Percentiles rank a stretch among this genome's conserved stretches.
Evolutionary conservation across 148 eudicot genomes (phyloP).

Genomic region (Rhododendron simsii): DNA sequence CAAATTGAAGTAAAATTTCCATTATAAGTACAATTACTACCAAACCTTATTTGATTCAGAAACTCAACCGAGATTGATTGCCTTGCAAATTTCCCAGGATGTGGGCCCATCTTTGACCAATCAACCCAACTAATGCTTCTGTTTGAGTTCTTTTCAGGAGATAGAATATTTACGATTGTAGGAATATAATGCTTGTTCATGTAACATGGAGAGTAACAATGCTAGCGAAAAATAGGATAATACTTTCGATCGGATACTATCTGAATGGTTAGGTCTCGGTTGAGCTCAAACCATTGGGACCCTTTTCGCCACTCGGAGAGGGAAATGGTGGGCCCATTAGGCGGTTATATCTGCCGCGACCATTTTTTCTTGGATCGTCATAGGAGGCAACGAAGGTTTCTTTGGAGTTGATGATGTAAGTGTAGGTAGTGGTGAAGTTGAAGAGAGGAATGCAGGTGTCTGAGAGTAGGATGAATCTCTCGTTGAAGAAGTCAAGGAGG

Average conservation of each 20-base stretch:
- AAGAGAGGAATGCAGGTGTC: conserved; percentile 65
- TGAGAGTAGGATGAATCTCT: conserved; percentile 71
- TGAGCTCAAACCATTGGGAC: conserved; percentile 86
- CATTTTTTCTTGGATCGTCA: conserved; percentile 44
- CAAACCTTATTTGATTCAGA: conserved; percentile 20
- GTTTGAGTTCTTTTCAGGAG: conserved; percentile 35
- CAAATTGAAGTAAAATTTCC: conserved; percentile 26
- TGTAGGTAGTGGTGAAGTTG: conserved; percentile 59
- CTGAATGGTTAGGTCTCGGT: conserved; percentile 43
- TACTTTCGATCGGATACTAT: conserved; percentile 47
- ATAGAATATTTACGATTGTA: conserved; percentile 46
- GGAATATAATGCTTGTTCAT: conserved; percentile 85
- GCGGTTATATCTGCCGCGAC: conserved; percentile 72
- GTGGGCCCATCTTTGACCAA: conserved; percentile 49
- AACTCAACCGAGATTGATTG: conserved; percentile 20
- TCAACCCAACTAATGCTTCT: conserved; percentile 49
- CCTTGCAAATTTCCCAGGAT: conserved; percentile 30
- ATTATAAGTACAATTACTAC: conserved; percentile 34
- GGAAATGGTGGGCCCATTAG: conserved; percentile 39
- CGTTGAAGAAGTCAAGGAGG: conserved; percentile 64
- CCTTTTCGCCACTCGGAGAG: conserved; percentile 78
- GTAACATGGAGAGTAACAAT: conserved; percentile 60
- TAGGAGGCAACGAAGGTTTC: conserved; percentile 45
- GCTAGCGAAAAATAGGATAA: conserved; percentile 42
- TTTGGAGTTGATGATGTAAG: conserved; percentile 55